These are phyloP conservation scores for Microbotryum intermedium DNA, from an alignment of 1,284 basidiomycete species.

Conservation along the genomic window DNA sequence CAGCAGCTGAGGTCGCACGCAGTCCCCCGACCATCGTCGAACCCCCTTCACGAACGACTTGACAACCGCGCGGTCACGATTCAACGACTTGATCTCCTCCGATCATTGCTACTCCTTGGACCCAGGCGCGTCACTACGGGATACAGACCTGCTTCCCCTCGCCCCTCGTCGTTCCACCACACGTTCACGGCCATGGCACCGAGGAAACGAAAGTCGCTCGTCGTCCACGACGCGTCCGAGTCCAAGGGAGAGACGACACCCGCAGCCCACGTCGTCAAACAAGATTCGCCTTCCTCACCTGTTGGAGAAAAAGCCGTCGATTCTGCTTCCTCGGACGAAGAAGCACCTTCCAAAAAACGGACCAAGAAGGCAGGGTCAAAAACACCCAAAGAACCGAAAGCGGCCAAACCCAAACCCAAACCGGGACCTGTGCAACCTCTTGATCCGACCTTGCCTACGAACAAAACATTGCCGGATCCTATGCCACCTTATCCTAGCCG, in stretches of 20 bases:
- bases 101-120: too few species aligned
- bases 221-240: not conserved
- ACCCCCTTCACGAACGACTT: too few species aligned
- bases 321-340: not conserved
- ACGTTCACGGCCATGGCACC: not conserved
- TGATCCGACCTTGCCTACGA: conserved; percentile 29
- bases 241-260: not conserved
- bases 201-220: not conserved
- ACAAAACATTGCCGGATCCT: conserved; percentile 30
- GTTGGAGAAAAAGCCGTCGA: too few species aligned
- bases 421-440: conserved; percentile 30
- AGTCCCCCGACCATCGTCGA: too few species aligned
- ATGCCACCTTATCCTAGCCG: conserved; percentile 14
- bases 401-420: too few species aligned
- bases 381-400: too few species aligned
- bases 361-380: too few species aligned
- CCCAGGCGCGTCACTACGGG: too few species aligned
- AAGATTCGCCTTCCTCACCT: too few species aligned
- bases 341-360: conserved; percentile 18
- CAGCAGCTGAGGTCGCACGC: too few species aligned
- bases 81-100: too few species aligned
- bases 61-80: too few species aligned
- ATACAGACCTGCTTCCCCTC: not conserved
- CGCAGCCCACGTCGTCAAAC: not conserved
- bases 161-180: not conserved